phyloP scores from a whole-genome alignment of 352 stramenopile genomes.

The Phytophthora cactorum region DNA sequence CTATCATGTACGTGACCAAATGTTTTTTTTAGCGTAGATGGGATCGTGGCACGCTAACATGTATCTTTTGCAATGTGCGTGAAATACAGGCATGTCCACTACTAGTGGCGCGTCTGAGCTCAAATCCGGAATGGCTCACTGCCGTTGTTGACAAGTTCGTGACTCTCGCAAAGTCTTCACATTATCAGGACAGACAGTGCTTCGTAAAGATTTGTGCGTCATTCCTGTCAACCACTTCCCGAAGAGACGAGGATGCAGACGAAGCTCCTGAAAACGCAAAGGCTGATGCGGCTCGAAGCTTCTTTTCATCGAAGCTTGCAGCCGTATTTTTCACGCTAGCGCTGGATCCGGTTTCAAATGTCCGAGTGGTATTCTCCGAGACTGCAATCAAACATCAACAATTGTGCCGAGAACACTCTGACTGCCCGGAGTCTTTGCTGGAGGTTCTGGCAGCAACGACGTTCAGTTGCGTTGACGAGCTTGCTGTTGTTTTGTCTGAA shows the following conservation, averaged over 20 bases:
- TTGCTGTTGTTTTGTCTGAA: conserved; percentile 36
- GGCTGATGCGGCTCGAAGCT: conserved; percentile 20
- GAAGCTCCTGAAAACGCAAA: conserved; percentile 12
- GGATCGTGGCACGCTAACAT: conserved; percentile 2
- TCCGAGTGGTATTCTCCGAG: conserved; percentile 67
- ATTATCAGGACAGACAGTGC: conserved; percentile 75
- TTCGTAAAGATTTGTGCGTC: conserved; percentile 70
- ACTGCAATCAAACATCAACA: conserved; percentile 51
- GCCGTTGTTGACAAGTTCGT: conserved; percentile 57
- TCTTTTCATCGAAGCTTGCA: conserved; percentile 62
- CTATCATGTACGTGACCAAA: conserved; percentile 47
- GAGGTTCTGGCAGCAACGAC: conserved; percentile 27
- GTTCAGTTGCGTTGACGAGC: conserved; percentile 35
- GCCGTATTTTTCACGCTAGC: conserved; percentile 64
- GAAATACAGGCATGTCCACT: conserved; percentile 63
- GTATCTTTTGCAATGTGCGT: conserved; percentile 2
- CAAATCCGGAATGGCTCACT: conserved; percentile 55
- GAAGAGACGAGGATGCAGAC: conserved; percentile 6
- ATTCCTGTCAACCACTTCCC: conserved; percentile 43
- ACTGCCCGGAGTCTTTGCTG: conserved; percentile 38
- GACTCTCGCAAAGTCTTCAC: conserved; percentile 52
- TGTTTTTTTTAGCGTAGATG: conserved; percentile 19
- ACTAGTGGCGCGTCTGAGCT: conserved; percentile 54
- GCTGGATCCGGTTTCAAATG: conserved; percentile 73
- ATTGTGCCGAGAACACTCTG: conserved; percentile 38